These are phyloP conservation scores for Cutaneotrichosporon sp. DNA, from an alignment of 1,284 basidiomycete genomes.

Conservation along the genomic window DNA sequence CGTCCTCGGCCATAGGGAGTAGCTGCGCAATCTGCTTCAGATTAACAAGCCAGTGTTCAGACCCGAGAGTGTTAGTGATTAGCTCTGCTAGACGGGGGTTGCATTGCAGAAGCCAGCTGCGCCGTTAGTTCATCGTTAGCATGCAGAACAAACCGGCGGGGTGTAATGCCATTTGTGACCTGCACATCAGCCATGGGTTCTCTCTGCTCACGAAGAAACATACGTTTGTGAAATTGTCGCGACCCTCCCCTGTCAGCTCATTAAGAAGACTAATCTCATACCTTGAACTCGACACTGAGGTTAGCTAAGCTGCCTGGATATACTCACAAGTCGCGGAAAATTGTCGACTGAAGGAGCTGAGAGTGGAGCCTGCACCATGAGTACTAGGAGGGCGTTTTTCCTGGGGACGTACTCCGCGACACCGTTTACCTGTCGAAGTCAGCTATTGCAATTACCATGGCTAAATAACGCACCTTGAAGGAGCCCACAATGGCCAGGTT, in stretches of 20 bases:
- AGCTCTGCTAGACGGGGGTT: constrained; percentile 78
- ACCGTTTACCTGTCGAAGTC: constrained; percentile 62
- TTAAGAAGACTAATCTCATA: not conserved
- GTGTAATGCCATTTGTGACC: constrained; percentile 54
- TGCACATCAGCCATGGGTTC: not conserved
- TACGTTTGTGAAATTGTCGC: constrained; percentile 48
- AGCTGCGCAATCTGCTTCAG: constrained; percentile 43
- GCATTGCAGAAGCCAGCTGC: constrained; percentile 85
- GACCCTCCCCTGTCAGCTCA: no score
- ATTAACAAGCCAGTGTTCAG: constrained; percentile 71
- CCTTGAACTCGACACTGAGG: constrained; percentile 37
- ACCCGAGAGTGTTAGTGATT: constrained; percentile 71
- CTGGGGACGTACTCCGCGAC: constrained; percentile 64
- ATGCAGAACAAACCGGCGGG: constrained; percentile 24
- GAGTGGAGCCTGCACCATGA: constrained; percentile 50
- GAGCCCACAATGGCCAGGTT: constrained; percentile 57
- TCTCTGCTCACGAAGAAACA: not conserved
- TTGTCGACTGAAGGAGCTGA: constrained; percentile 56
- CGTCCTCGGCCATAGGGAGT: constrained; percentile 60
- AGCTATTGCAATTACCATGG: not conserved
- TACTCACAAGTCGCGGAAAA: constrained; percentile 71
- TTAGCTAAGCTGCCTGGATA: not conserved
- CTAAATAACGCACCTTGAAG: constrained; percentile 50
- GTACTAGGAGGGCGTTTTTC: not conserved
- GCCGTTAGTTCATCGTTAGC: not conserved